Evolutionary conservation across 164 flowering plant genomes (phyloP).

Genomic region (Umbilicus rupestris): DNA sequence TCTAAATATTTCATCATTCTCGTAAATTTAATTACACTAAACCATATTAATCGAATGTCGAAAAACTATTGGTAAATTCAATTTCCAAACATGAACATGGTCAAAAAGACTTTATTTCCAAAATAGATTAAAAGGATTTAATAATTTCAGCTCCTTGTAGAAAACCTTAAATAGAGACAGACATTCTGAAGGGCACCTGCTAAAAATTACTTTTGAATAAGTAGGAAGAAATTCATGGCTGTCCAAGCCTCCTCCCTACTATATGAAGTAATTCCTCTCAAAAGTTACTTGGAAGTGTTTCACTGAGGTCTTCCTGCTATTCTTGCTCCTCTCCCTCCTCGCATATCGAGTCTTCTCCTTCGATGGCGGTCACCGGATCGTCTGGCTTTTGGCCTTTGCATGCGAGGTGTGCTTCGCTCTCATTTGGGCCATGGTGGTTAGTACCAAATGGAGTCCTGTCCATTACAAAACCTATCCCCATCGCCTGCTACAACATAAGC

Average conservation of each 20-base stretch:
- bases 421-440: slow-evolving; percentile 20
- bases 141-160: too few relatives aligned
- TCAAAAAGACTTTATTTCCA: too few relatives aligned
- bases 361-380: slow-evolving; percentile 2
- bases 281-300: slow-evolving; percentile 18
- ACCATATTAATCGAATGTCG: too few relatives aligned
- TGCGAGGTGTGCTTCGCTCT: slow-evolving; percentile 38
- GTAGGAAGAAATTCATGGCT: slow-evolving; percentile 14
- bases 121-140: too few relatives aligned
- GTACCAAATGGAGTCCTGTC: slow-evolving; percentile 23
- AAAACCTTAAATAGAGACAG: too few relatives aligned
- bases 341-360: slow-evolving; percentile 21
- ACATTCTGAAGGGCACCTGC: too few relatives aligned
- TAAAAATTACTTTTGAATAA: too few relatives aligned
- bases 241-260: slow-evolving; percentile 15
- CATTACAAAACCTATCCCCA: slow-evolving; percentile 25
- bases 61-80: too few relatives aligned
- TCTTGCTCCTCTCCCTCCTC: slow-evolving; percentile 29
- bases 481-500: slow-evolving; percentile 15
- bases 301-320: slow-evolving; percentile 16
- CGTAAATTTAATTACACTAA: too few relatives aligned
- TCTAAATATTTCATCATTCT: too few relatives aligned
- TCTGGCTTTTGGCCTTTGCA: slow-evolving; percentile 24
- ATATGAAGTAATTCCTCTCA: slow-evolving; percentile 15
- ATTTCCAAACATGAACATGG: too few relatives aligned